Evolutionary conservation across 2,329 filamentous ascomycete genomes (phyloP), one percentile per base, ranked within the genome.

Genomic region (Aspergillaceae sp.): DNA sequence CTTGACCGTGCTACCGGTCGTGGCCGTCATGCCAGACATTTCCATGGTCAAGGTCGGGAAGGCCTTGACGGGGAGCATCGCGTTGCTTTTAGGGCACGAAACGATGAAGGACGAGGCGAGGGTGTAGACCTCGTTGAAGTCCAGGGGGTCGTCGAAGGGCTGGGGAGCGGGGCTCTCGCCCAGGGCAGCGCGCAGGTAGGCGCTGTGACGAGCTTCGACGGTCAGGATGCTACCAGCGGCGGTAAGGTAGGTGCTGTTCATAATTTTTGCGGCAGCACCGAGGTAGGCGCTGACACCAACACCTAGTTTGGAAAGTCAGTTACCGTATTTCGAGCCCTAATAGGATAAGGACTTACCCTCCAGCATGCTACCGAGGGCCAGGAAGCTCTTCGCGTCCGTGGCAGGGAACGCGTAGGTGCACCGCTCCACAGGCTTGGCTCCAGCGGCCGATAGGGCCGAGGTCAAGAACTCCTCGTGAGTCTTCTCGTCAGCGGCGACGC

Each of bases 21-120:
- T 54, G 6, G 53, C 54, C 28, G 8, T 32, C 30, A 6, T 32
- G 6, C 5, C 8, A 9, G 30, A 6, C 30, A 32, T 32, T 5
- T 9, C 30, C 45, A 53, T 47, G 2, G 58, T 52, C 3, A 83
- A 66, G 8, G 59, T 50, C 4, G 79, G 78, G 66, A 83, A 83
- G 0, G 78, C 75, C 65, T 74, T 79, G 58, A 86, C 74, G 2
- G 80, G 79, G 1, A 84, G 69, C 1, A 66, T 52, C 0, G 72
- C 65, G 59, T 82, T 82, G 53, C 64, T 68, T 5, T 66, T 51
- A 1, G 82, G 79, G 63, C 80, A 84, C 2, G 66, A 63, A 4
- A 63, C 70, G 61, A 85, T 82, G 65, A 84, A 84, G 45, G 71
- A 68, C 0, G 79, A 72, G 0, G 82, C 81, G n/a, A 86, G 73